A percentile compares a stretch with the other conserved stretches of the same genome.
Evolutionary conservation across 306 rosid species (phyloP).

Genomic region (Cercis canadensis): DNA sequence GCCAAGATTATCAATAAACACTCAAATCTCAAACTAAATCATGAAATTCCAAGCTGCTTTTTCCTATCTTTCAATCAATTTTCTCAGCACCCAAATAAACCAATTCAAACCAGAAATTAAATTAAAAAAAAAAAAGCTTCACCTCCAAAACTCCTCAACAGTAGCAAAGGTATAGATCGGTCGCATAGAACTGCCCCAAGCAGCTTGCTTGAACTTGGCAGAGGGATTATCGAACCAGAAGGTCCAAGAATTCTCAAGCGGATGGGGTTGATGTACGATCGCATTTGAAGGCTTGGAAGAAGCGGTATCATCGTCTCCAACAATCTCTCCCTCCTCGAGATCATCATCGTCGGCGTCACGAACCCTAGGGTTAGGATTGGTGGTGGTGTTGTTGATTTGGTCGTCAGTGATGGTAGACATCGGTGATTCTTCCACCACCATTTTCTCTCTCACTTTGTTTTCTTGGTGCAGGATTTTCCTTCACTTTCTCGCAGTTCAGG

Average conservation of each 20-base stretch:
- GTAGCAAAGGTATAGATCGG: slow-evolving; percentile 80
- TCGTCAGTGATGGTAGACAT: slow-evolving; percentile 53
- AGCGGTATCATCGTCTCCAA: slow-evolving; percentile 55
- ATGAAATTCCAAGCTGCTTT: background rate
- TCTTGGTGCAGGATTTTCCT: slow-evolving; percentile 1
- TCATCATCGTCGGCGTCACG: slow-evolving; percentile 48
- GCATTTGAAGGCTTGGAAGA: slow-evolving; percentile 51
- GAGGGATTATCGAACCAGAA: slow-evolving; percentile 88
- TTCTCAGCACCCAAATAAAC: slow-evolving; percentile 6
- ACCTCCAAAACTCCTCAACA: slow-evolving; percentile 96
- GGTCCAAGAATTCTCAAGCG: slow-evolving; percentile 90
- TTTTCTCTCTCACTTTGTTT: slow-evolving; percentile 12
- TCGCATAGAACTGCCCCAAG: slow-evolving; percentile 81
- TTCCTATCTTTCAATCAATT: background rate
- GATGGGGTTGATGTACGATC: slow-evolving; percentile 53
- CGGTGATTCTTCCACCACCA: slow-evolving; percentile 67
- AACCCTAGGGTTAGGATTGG: slow-evolving; percentile 41
- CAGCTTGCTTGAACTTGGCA: slow-evolving; percentile 60
- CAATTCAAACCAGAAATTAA: too few species aligned
- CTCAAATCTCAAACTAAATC: background rate
- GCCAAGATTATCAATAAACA: too few species aligned
- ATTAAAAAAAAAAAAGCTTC: background rate
- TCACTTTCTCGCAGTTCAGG: too few species aligned
- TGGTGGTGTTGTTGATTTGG: slow-evolving; percentile 19
- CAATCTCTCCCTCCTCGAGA: slow-evolving; percentile 86